Evolutionary conservation across 208 protist genomes (phyloP).

Genomic region (Leishmania arabica): DNA sequence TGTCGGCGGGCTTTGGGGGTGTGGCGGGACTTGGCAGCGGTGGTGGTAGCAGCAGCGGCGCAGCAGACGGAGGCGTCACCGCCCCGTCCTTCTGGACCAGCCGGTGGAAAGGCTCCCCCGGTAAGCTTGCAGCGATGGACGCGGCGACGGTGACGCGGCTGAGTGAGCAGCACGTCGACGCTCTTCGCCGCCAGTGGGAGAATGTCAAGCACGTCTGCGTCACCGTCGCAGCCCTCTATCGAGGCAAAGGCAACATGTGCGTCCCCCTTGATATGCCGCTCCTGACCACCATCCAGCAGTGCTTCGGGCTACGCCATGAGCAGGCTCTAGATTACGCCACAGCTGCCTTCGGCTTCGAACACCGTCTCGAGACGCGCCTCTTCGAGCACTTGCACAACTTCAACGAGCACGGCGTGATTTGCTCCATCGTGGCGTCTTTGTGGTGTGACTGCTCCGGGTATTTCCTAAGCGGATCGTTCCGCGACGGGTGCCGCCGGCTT

Average conservation of each 20-base stretch:
- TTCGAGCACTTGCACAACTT: slow-evolving; percentile 61
- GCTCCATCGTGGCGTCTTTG: slow-evolving; percentile 51
- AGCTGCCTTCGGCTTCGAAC: slow-evolving; percentile 81
- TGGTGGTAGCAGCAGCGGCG: slow-evolving; percentile 1
- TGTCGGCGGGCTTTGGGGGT: not conserved
- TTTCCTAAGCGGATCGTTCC: slow-evolving; percentile 63
- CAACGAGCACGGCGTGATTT: slow-evolving; percentile 63
- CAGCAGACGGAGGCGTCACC: not conserved
- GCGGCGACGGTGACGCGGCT: slow-evolving; percentile 20
- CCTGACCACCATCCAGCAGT: slow-evolving; percentile 70
- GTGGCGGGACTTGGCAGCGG: not conserved
- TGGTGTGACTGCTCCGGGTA: slow-evolving; percentile 87
- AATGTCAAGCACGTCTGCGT: slow-evolving; percentile 81
- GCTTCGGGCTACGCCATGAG: slow-evolving; percentile 60
- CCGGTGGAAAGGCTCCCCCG: slow-evolving; percentile 31
- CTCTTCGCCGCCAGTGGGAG: slow-evolving; percentile 77
- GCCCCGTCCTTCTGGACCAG: slow-evolving; percentile 27
- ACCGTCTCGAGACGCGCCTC: slow-evolving; percentile 58
- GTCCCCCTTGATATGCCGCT: slow-evolving; percentile 63
- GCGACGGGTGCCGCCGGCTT: slow-evolving; percentile 50
- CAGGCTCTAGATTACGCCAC: slow-evolving; percentile 67
- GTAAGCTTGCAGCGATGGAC: slow-evolving; percentile 29
- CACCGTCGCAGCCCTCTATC: slow-evolving; percentile 70
- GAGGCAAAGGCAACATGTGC: slow-evolving; percentile 65
- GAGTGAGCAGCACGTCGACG: slow-evolving; percentile 27